These are phyloP conservation scores for Cylindrodendrum hubeiense DNA, from an alignment of 2,329 filamentous ascomycete genomes.

Conservation along the genomic window DNA sequence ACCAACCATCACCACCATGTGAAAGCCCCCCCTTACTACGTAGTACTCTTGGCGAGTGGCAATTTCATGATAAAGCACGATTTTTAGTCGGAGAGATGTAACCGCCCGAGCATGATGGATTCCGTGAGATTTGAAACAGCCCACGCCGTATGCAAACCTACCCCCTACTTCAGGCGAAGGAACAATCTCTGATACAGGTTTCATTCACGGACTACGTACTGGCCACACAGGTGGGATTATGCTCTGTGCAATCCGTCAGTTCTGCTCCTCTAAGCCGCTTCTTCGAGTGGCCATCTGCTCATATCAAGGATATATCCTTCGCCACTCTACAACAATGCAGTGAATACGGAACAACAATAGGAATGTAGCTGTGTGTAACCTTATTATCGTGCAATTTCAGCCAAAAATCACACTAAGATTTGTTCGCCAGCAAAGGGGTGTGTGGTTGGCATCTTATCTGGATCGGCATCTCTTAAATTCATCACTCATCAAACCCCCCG, in stretches of 20 bases:
- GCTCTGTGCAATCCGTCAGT: neutral
- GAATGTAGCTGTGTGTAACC: neutral
- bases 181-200: neutral
- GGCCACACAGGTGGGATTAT: neutral
- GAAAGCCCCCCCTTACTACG: neutral
- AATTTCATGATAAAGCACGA: slow-evolving; percentile 5
- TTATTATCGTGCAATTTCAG: neutral
- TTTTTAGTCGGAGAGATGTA: slow-evolving; percentile 14
- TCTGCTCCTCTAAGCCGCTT: neutral
- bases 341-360: too few species aligned
- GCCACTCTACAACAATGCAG: too few species aligned
- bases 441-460: neutral
- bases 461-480: neutral
- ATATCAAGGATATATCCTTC: too few species aligned
- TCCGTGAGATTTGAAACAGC: neutral
- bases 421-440: neutral
- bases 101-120: neutral
- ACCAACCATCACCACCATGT: slow-evolving; percentile 27
- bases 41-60: neutral
- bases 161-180: neutral
- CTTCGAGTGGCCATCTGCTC: too few species aligned
- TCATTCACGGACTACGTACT: neutral
- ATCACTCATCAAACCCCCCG: neutral
- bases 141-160: too few species aligned
- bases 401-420: neutral